Evolutionary conservation across 2,329 filamentous ascomycete species (phyloP), one percentile per base, ranked within the genome.

Genomic region (Penicillium sclerotiorum): DNA sequence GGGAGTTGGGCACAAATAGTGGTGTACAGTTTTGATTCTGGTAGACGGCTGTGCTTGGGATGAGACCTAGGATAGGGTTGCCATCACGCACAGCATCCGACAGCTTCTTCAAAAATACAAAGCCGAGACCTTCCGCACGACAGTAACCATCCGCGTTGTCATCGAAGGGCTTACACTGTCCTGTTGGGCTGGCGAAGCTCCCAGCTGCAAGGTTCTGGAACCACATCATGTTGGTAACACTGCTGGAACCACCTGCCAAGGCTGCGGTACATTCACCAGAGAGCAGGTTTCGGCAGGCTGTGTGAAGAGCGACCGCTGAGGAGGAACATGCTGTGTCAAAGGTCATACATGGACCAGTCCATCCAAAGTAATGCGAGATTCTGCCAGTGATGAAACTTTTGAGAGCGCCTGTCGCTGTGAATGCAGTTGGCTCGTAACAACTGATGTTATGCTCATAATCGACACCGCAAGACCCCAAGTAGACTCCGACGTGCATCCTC

Each of bases 141-240:
- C 77, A 79, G 55, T 42, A 42, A 2, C 39, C 39, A n/a, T 42
- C 39, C 7, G 80, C 81, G 1, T 79, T 78, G 57, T 80, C 76
- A 41, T 79, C 76, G 49, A 77, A 80, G 3, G 76, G 66, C 42
- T 77, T 77, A 47, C 77, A 81, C 12, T 70, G 64, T 0, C 79
- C 78, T 1, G 71, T 76, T 0, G 67, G 66, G 22, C 71, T 77
- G 0, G 80, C 55, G 50, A 80, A 78, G 1, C 61, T 61, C 1
- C 66, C 76, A 0, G 57, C 64, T 4, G 61, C 67, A 2, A 78
- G 50, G 15, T 57, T 60, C 22, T 62, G 59, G 28, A 50, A 60
- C 53, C 36, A 58, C n/a, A 61, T 25, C 1, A 65, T 61, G 41
- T 53, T 63, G 6, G 60, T 65, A 15, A 17, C 71, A 55, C 13